Evolutionary conservation across 108 stramenopile genomes (phyloP).

Genomic region (Stephanodiscus minutulus): DNA sequence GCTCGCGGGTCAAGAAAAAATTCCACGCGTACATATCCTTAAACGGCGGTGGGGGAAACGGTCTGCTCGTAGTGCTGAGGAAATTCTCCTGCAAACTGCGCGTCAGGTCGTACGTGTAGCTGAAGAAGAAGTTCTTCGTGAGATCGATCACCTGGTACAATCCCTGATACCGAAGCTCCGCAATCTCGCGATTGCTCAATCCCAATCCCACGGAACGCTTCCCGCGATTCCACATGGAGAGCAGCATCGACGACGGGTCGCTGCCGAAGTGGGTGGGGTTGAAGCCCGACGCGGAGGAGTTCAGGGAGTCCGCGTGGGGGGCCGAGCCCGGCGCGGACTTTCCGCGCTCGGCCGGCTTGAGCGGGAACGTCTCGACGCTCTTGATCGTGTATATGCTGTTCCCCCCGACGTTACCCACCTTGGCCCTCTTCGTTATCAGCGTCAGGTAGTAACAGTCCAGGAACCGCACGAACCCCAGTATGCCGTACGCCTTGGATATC

Average conservation of each 20-base stretch:
- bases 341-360: slow-evolving; percentile 78
- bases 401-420: slow-evolving; percentile 95
- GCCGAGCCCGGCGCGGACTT: slow-evolving; percentile 17
- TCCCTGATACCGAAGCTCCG: slow-evolving; percentile 90
- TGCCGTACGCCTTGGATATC: slow-evolving; percentile 85
- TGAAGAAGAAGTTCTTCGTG: slow-evolving; percentile 97
- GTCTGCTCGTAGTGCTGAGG: slow-evolving; percentile 73
- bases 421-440: slow-evolving; percentile 92
- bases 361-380: slow-evolving; percentile 84
- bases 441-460: slow-evolving; percentile 97
- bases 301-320: slow-evolving; percentile 9
- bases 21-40: slow-evolving; percentile 98
- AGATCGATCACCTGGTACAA: slow-evolving; percentile 97
- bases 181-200: slow-evolving; percentile 83
- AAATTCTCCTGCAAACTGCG: slow-evolving; percentile 94
- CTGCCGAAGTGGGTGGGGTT: slow-evolving; percentile 30
- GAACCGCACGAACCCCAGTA: slow-evolving; percentile 93
- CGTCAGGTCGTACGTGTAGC: slow-evolving; percentile 94
- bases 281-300: slow-evolving; percentile 21
- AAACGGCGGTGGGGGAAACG: slow-evolving; percentile 83
- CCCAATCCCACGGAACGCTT: slow-evolving; percentile 84
- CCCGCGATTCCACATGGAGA: slow-evolving; percentile 92
- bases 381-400: slow-evolving; percentile 97
- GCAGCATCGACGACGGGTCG: slow-evolving; percentile 79
- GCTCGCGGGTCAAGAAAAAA: slow-evolving; percentile 89